phyloP scores from a whole-genome alignment of 2,329 filamentous ascomycete species.

The Zymoseptoria pseudotritici region DNA sequence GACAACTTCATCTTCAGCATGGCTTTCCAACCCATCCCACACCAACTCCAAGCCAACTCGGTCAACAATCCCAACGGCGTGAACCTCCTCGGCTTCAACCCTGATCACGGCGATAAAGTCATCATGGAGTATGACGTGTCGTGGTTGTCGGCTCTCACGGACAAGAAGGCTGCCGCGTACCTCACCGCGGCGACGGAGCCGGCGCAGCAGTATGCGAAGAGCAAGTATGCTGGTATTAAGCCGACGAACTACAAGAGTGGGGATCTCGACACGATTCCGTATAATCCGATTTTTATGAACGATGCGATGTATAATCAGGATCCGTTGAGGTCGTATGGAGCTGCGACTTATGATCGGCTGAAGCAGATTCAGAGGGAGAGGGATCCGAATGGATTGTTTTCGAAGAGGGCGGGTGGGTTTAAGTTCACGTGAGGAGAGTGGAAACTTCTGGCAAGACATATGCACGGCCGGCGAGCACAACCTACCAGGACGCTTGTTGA shows the following conservation, averaged over 20 bases:
- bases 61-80: slow-evolving; percentile 13
- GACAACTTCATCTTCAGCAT: slow-evolving; percentile 15
- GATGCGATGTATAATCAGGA: slow-evolving; percentile 22
- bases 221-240: slow-evolving; percentile 10
- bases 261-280: slow-evolving; percentile 9
- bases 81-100: slow-evolving; percentile 16
- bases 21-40: slow-evolving; percentile 17
- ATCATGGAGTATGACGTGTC: slow-evolving; percentile 21
- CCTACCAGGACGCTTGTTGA: no score
- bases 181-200: slow-evolving; percentile 14
- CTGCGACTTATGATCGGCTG: slow-evolving; percentile 13
- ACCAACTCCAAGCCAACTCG: slow-evolving; percentile 11
- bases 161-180: slow-evolving; percentile 9
- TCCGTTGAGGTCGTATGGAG: slow-evolving; percentile 14
- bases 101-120: slow-evolving; percentile 12
- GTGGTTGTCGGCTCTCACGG: slow-evolving; percentile 11
- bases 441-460: no score
- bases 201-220: slow-evolving; percentile 12
- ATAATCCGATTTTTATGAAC: slow-evolving; percentile 21
- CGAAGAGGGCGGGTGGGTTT: slow-evolving; percentile 14
- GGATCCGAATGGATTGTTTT: slow-evolving; percentile 19
- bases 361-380: slow-evolving; percentile 13
- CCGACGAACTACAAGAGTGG: slow-evolving; percentile 19
- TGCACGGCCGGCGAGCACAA: no score
- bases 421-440: slow-evolving; percentile 9